These are phyloP conservation scores for Lepidium aucheri DNA, from an alignment of 345 rosid genomes.

Conservation along the genomic window DNA sequence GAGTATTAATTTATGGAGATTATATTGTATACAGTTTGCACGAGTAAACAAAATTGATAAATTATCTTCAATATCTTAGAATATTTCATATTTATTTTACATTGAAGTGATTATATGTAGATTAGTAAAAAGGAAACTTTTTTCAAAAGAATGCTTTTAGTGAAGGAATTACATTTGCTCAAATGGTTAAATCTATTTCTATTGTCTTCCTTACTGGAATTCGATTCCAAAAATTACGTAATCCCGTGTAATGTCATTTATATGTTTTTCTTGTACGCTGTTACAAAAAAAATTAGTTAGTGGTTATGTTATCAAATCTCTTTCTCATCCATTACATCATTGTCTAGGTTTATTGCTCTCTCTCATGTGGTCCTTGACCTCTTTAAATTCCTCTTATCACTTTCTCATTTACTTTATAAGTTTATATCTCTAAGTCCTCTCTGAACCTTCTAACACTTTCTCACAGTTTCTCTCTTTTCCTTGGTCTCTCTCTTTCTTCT, in stretches of 20 bases:
- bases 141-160: neutral
- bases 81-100: neutral
- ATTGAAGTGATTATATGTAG: neutral
- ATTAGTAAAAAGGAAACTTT: neutral
- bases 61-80: neutral
- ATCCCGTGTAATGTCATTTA: too few species aligned
- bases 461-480: neutral
- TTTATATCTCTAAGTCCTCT: slow-evolving; percentile 29
- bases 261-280: too few species aligned
- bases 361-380: slow-evolving; percentile 46
- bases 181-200: too few species aligned
- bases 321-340: slow-evolving; percentile 17
- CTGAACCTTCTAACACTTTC: slow-evolving; percentile 5
- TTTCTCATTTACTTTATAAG: slow-evolving; percentile 41
- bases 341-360: slow-evolving; percentile 20
- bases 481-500: neutral
- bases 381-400: slow-evolving; percentile 58
- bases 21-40: too few species aligned
- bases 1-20: too few species aligned
- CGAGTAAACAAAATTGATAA: neutral
- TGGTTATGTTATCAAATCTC: slow-evolving; percentile 5
- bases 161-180: neutral
- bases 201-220: too few species aligned
- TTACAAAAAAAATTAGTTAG: too few species aligned
- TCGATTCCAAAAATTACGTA: too few species aligned